Evolutionary conservation across 768 basidiomycete genomes (phyloP).

Genomic region (Sporobolomyces phaffii): DNA sequence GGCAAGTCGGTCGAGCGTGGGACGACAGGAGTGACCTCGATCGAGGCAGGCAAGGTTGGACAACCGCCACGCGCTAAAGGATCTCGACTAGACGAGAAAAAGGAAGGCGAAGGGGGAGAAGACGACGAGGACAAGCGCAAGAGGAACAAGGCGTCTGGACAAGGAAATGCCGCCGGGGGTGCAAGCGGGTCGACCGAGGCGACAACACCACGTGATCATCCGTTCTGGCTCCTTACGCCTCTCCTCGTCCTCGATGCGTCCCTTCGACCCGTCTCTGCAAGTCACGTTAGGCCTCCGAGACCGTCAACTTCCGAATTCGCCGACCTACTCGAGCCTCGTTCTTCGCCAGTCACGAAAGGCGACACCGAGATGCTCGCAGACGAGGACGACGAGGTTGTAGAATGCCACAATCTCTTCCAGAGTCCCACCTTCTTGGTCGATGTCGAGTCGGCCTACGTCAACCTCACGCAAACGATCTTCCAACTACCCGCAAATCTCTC

Average conservation of each 20-base stretch:
- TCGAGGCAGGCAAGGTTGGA: too few relatives aligned
- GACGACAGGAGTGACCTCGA: neutral
- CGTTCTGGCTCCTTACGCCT: slow-evolving; percentile 8
- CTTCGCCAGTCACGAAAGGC: neutral
- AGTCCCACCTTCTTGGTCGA: slow-evolving; percentile 16
- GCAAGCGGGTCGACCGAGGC: neutral
- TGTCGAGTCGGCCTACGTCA: slow-evolving; percentile 30
- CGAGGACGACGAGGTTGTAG: neutral
- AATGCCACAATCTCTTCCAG: neutral
- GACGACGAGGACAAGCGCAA: neutral
- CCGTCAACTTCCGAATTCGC: neutral
- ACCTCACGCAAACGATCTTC: slow-evolving; percentile 18
- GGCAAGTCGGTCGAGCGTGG: neutral
- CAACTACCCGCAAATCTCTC: slow-evolving; percentile 5
- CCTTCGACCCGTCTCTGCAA: slow-evolving; percentile 3
- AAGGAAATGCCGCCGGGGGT: too few relatives aligned
- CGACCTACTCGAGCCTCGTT: neutral
- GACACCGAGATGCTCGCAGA: neutral
- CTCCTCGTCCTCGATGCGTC: slow-evolving; percentile 18
- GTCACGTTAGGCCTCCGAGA: neutral
- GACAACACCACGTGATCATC: slow-evolving; percentile 6
- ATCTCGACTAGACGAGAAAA: too few relatives aligned
- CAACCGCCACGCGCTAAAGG: too few relatives aligned
- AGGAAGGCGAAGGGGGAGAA: neutral
- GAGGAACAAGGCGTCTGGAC: too few relatives aligned